Evolutionary conservation across 2,329 filamentous ascomycete genomes (phyloP), one percentile per base, ranked within the genome.

Genomic region (Sporothrix inflata): DNA sequence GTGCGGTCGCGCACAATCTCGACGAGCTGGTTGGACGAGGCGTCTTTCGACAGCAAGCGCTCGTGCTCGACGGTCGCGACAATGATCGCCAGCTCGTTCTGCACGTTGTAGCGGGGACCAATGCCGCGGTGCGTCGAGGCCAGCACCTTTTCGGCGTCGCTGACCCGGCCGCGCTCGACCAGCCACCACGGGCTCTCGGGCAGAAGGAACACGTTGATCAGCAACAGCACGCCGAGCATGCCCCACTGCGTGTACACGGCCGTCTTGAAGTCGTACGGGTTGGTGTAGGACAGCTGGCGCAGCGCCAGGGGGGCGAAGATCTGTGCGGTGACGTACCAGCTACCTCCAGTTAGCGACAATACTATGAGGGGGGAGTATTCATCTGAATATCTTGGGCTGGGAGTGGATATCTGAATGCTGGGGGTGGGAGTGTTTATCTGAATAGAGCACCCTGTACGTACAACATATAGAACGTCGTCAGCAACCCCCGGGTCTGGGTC

Each of bases 21-120:
- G n/a, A 57, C 27, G 5, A 57, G 38, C 51, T 57, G 67, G 67
- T 69, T 69, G 49, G n/a, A 45, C 27, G n/a, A 14, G 30, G 55
- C 67, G 34, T 8, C 5, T 49, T 69, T 45, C 2, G 45, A 30
- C 14, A 69, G 34, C 9, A 69, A 30, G 3, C 67, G 67, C 51
- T 69, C 67, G 38, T 69, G 67, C 51, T 69, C 49, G 34, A 69
- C 67, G 14, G 67, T 69, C 19, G 67, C 67, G 9, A 69, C 51
- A 4, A 69, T 69, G 24, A 69, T 69, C 14, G n/a, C 49, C n/a
- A 69, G 34, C 40, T 69, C 49, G 34, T 40, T 16, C 49, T 69
- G 30, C 12, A 53, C 67, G 38, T 55, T 21, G 51, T 69, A 60
- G 34, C 66, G 30, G 66, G 49, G n/a, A 38, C 30, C 51, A 8